Conservation (phyloP, 202 grass and related monocot genomes). For the Musa balbisiana region DNA sequence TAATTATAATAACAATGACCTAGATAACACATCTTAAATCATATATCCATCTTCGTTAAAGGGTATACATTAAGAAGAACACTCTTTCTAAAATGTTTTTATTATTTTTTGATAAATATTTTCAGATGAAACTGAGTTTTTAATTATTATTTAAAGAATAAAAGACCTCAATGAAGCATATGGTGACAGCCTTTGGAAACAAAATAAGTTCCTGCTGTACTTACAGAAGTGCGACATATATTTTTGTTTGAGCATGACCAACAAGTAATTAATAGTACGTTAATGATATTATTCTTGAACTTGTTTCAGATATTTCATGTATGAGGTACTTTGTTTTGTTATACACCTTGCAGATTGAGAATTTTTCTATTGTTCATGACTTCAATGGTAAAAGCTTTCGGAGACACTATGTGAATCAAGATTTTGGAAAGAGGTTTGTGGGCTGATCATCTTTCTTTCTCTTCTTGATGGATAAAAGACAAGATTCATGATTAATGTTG, state of each 20-base stretch:
- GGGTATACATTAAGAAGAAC: no score
- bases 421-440: constrained; percentile 52
- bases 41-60: no score
- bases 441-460: neutral
- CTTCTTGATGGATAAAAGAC: constrained; percentile 6
- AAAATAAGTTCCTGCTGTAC: no score
- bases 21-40: no score
- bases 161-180: no score
- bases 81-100: no score
- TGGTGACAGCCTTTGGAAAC: no score
- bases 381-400: constrained; percentile 65
- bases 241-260: neutral
- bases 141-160: no score
- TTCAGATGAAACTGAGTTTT: neutral
- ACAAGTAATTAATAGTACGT: no score
- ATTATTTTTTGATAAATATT: neutral
- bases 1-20: no score
- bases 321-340: constrained; percentile 26
- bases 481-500: neutral
- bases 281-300: neutral
- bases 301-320: neutral
- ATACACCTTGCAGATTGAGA: constrained; percentile 46
- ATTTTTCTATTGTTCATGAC: constrained; percentile 67
- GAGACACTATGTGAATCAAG: constrained; percentile 54
- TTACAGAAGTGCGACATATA: neutral